Evolutionary conservation across 768 basidiomycete genomes (phyloP), one percentile per base, ranked within the genome.

Genomic region (Tricholoma hemisulphureum): DNA sequence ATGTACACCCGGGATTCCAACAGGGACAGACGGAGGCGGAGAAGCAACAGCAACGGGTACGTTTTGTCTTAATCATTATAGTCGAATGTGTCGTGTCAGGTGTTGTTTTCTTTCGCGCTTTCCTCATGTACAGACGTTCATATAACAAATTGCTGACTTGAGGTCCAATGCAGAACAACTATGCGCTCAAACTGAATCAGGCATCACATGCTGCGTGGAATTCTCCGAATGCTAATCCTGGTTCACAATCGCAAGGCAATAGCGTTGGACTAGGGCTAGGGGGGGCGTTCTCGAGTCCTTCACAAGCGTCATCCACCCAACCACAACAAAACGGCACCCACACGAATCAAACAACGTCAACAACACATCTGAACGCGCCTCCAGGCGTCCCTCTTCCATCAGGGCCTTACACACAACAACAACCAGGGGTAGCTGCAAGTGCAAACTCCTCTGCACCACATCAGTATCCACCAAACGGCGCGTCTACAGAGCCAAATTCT

Each of bases 151-250:
- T 52, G 48, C 65, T 67, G 57, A 67, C 55, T 41, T 55, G 53
- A 55, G 45, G 53, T 41, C 45, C 46, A 57, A 63, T 60, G 55
- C 65, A 86, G 83, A 82, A 77, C 69, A 82, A 83, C 68, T 84
- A 82, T 66, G 73, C 83, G 48, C 71, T 85, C 67, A 89, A 90
- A 71, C 77, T 86, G 59, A 87, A 83, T 62, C 84, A 83, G 65
- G 79, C 79, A 48, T 78, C 80, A 0, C 82, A 83, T 58, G 82
- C 83, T 6, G 85, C 86, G 46, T 89, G 87, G 87, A 84, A 78
- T 58, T 83, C 83, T 18, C 75, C 86, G 6, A 83, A 77, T 62
- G 73, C 76, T 45, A 83, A 80, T 61, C 72, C 80, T 21, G 70
- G 64, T 55, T 69, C 76, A 45, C 77, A 75, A 69, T 63, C 73